Conservation (phyloP, 1,139 yeast species). For the Zygosaccharomyces pseudobailii region DNA sequence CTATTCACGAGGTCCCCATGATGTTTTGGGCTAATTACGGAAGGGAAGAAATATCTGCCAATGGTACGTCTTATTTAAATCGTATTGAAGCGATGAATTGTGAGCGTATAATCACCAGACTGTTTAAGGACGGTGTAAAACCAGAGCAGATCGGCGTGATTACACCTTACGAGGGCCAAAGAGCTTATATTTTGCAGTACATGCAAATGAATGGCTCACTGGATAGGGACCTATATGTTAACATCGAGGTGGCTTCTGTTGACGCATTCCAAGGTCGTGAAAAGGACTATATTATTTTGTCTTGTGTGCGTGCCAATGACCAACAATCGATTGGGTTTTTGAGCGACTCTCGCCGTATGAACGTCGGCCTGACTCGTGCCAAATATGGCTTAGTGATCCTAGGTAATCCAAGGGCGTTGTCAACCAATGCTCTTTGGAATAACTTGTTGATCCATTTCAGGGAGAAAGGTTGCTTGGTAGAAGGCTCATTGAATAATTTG, state of each 20-base stretch:
- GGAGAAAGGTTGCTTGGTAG: conserved; percentile 83
- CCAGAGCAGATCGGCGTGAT: conserved; percentile 87
- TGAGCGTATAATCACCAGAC: conserved; percentile 68
- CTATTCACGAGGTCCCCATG: conserved; percentile 76
- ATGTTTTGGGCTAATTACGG: conserved; percentile 94
- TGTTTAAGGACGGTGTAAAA: conserved; percentile 73
- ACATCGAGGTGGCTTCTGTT: conserved; percentile 85
- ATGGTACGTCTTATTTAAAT: conserved; percentile 82
- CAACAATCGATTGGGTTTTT: conserved; percentile 79
- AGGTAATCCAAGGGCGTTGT: conserved; percentile 79
- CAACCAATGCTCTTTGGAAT: conserved; percentile 74
- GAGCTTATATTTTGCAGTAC: conserved; percentile 75
- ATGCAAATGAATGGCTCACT: conserved; percentile 70
- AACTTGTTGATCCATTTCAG: conserved; percentile 72
- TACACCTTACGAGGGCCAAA: conserved; percentile 93
- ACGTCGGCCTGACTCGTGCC: conserved; percentile 90
- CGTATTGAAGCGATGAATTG: conserved; percentile 90
- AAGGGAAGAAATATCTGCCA: conserved; percentile 77
- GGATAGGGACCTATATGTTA: conserved; percentile 60
- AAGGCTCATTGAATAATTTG: conserved; percentile 81
- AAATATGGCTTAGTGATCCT: conserved; percentile 76
- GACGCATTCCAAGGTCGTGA: conserved; percentile 98
- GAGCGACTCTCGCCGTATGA: conserved; percentile 83
- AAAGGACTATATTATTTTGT: conserved; percentile 80
- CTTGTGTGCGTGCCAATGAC: conserved; percentile 91